Conservation (phyloP, 1,284 basidiomycete species). For the Quambalaria eucalypti region DNA sequence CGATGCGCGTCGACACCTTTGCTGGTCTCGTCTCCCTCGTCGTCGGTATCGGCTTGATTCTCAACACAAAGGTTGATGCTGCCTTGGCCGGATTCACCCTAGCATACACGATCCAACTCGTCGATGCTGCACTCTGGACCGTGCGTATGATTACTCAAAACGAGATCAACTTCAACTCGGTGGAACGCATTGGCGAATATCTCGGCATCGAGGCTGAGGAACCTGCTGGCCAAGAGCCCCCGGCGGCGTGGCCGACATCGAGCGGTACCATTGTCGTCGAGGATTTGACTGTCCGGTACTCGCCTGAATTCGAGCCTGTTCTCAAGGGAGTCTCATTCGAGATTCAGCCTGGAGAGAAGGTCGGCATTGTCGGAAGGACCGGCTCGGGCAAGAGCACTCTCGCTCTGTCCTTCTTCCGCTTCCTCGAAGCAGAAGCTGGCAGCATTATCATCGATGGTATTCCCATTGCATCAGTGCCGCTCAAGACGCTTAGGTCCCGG, state of each 20-base stretch:
- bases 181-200: conserved; percentile 46
- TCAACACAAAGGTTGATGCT: conserved; percentile 39
- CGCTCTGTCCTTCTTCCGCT: conserved; percentile 87
- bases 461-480: conserved; percentile 75
- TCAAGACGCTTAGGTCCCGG: conserved; percentile 72
- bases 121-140: conserved; percentile 57
- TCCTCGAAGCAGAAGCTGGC: conserved; percentile 72
- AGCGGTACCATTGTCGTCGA: conserved; percentile 38
- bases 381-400: conserved; percentile 80
- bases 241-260: conserved; percentile 45
- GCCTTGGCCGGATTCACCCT: conserved; percentile 39
- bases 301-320: conserved; percentile 42
- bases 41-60: conserved; percentile 54
- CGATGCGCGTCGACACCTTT: conserved; percentile 42
- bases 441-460: conserved; percentile 77
- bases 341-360: conserved; percentile 41
- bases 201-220: conserved; percentile 33
- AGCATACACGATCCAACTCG: conserved; percentile 48
- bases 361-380: conserved; percentile 55
- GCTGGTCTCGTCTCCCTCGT: conserved; percentile 36
- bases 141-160: conserved; percentile 36
- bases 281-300: conserved; percentile 43
- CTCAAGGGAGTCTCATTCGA: conserved; percentile 38
- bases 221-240: conserved; percentile 25
- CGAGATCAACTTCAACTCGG: conserved; percentile 47